Percentiles rank a stretch among this genome's conserved stretches.
phyloP scores from a whole-genome alignment of 352 stramenopile genomes.

The Phytophthora parvispora region DNA sequence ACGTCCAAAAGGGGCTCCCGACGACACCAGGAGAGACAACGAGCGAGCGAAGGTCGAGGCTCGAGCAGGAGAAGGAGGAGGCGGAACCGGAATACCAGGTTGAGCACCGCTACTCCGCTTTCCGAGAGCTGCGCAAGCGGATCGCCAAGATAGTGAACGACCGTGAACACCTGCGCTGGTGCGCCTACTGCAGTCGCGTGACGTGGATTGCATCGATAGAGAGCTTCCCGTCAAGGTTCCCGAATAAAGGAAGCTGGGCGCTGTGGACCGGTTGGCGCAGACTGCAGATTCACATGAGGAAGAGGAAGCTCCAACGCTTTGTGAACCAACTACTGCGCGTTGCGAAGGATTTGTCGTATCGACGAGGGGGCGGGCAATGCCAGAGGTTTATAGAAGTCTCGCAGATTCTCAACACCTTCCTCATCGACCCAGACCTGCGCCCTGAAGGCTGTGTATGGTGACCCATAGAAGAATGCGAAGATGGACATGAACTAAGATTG shows the following conservation, averaged over 20 bases:
- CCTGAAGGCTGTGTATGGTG: conserved; percentile 24
- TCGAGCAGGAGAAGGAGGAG: conserved; percentile 35
- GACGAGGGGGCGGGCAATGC: conserved; percentile 41
- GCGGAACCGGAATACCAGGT: conserved; percentile 49
- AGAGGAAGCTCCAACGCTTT: conserved; percentile 50
- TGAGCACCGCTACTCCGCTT: conserved; percentile 71
- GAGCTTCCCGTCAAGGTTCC: conserved; percentile 55
- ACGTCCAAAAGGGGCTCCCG: conserved; percentile 61
- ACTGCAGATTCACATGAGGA: conserved; percentile 34
- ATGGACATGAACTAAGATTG: too few relatives aligned
- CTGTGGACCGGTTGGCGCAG: conserved; percentile 21
- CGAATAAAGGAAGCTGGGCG: conserved; percentile 28
- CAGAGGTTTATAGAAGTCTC: conserved; percentile 63
- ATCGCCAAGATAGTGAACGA: conserved; percentile 42
- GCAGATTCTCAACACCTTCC: conserved; percentile 65
- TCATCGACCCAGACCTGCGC: conserved; percentile 52
- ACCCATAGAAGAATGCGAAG: conserved; percentile 1
- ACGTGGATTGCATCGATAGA: conserved; percentile 46
- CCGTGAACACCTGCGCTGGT: conserved; percentile 56
- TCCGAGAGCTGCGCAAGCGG: conserved; percentile 51
- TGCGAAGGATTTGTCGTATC: conserved; percentile 64
- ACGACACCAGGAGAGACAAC: conserved; percentile 27
- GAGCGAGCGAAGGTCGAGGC: conserved; percentile 21
- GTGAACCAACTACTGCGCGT: conserved; percentile 50
- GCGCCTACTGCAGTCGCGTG: conserved; percentile 58